Percentiles rank a stretch among this genome's conserved stretches.
phyloP scores from a whole-genome alignment of 2,329 filamentous ascomycete species.

The Paramyrothecium sp. region DNA sequence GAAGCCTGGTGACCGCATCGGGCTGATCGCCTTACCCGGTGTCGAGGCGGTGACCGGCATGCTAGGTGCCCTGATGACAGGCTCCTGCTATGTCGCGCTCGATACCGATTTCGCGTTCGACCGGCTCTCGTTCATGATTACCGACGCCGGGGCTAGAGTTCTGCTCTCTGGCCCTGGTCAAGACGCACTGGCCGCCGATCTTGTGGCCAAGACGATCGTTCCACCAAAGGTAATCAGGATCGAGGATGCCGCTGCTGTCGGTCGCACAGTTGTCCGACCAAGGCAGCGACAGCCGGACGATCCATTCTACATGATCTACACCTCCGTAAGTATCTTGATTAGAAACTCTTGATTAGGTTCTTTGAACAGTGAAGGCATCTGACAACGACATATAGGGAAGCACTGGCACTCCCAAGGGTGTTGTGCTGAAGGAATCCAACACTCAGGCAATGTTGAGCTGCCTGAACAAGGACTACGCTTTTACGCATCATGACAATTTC shows the following conservation, averaged over 20 bases:
- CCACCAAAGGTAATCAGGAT: conserved; percentile 14
- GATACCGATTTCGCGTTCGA: conserved; percentile 21
- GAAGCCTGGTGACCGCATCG: conserved; percentile 14
- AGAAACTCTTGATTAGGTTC: not conserved
- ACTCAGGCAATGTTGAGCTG: conserved; percentile 20
- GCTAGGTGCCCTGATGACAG: conserved; percentile 16
- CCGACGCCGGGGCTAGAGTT: conserved; percentile 13
- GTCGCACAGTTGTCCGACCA: conserved; percentile 6
- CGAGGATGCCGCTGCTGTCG: conserved; percentile 14
- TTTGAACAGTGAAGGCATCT: not conserved
- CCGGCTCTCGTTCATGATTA: conserved; percentile 20
- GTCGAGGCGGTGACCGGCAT: conserved; percentile 18
- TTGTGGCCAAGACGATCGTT: conserved; percentile 10
- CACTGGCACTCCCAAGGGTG: conserved; percentile 21
- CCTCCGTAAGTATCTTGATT: conserved; percentile 13
- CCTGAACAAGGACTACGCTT: conserved; percentile 17
- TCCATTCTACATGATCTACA: conserved; percentile 23
- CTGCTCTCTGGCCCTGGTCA: conserved; percentile 16
- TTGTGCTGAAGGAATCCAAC: conserved; percentile 19
- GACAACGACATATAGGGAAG: conserved; percentile 14
- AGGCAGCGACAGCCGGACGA: conserved; percentile 13
- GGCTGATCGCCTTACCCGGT: conserved; percentile 16
- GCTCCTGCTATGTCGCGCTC: conserved; percentile 21
- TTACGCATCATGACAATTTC: conserved; percentile 14
- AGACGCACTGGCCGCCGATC: conserved; percentile 12